These are phyloP conservation scores for Colletotrichum destructivum DNA, from an alignment of 2,329 filamentous ascomycete species.

Conservation along the genomic window DNA sequence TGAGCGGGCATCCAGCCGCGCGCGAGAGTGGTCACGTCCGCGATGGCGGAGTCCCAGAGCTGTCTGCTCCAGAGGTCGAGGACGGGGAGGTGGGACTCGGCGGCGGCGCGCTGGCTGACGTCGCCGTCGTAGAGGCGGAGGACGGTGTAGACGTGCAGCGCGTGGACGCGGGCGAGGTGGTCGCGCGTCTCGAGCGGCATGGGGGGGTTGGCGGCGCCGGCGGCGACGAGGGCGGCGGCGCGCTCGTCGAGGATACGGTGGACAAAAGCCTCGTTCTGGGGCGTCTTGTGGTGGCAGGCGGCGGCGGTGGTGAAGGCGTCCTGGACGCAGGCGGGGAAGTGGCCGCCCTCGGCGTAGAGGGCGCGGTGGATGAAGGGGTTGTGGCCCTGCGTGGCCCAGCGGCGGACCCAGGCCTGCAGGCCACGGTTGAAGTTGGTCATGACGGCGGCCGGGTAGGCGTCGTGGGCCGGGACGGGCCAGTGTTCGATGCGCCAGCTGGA, in stretches of 20 bases:
- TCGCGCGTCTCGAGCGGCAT: constrained; percentile 30
- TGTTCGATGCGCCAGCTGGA: constrained; percentile 43
- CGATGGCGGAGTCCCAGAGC: constrained; percentile 40
- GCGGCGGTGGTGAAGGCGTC: constrained; percentile 47
- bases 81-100: constrained; percentile 43
- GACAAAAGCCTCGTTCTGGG: constrained; percentile 44
- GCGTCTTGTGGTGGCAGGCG: constrained; percentile 45
- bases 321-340: constrained; percentile 46
- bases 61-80: constrained; percentile 43
- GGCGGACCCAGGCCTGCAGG: constrained; percentile 45
- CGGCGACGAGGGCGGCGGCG: constrained; percentile 36
- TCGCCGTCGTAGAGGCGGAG: constrained; percentile 47
- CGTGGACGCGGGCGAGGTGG: constrained; percentile 46
- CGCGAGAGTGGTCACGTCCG: constrained; percentile 32
- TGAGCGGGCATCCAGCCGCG: background rate
- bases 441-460: constrained; percentile 30
- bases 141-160: constrained; percentile 45
- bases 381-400: constrained; percentile 46
- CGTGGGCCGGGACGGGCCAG: constrained; percentile 16
- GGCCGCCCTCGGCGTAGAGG: constrained; percentile 43
- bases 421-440: constrained; percentile 48
- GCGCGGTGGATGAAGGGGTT: constrained; percentile 48
- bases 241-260: constrained; percentile 47
- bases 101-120: constrained; percentile 44
- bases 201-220: constrained; percentile 10